Base-by-base conservation (phyloP, 257 asterid genomes). In the Anisodus tanguticus region DNA sequence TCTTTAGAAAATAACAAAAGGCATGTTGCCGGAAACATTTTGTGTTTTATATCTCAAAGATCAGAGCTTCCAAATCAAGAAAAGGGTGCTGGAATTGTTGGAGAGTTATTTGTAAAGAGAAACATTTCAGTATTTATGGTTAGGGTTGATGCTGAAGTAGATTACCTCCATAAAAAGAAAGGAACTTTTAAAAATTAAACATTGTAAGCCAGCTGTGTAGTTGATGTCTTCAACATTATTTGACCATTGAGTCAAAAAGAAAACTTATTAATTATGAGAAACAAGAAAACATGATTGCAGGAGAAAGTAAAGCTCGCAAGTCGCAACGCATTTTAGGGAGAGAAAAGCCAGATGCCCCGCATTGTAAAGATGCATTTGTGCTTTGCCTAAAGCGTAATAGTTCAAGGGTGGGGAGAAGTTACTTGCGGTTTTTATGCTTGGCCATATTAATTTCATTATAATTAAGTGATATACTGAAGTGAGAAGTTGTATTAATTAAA, bases 1-100 rank as follows among this genome's bases (percentile, higher is more conserved):
- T 84, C 86, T 67, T 84, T 84, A 58, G 82, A 79, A 79, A 63
- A 85, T 49, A 79, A 55, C 53, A 82, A 8, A 31, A 39, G 22
- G 81, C 81, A 9, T 45, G 8, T n/a, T 9, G 54, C 58, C 58
- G 37, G 67, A 66, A 58, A 66, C 59, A 37, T 82, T 82, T 66
- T 66, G 6, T 81, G 59, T 81, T 53, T 47, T 26, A 45, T 22
- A 16, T 45, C 37, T 72, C 17, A 43, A 41, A 71, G 79, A 70
- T 17, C 57, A 43, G 57, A 43, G 15, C 5, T 9, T 45, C 54
- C 79, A 71, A 71, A 71, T 71, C 79, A 71, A 31, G n/a, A 45
- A 10, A 69, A 39, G 10, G 67, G 26, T 63, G 70, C 72, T 11
- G 16, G 19, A 19, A 74, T 22, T 74, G n/a, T 51, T 11, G 9